Conservation (phyloP, 2,329 filamentous ascomycete genomes). For the Fusarium coffeatum region DNA sequence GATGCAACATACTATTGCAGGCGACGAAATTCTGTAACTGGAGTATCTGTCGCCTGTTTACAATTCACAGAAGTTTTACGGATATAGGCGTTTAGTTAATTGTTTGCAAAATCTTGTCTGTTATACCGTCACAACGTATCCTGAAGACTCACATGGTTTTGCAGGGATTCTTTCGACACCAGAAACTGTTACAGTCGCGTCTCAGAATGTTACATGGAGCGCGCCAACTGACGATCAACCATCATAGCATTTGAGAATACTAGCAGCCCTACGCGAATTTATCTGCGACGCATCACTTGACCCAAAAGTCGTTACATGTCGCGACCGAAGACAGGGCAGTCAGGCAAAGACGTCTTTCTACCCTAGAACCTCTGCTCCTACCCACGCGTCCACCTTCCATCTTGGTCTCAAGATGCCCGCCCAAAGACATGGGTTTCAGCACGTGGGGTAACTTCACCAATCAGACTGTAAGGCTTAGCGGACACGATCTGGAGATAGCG, state of each 20-base stretch:
- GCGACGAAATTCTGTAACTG: background rate
- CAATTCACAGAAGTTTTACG: background rate
- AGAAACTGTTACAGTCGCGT: background rate
- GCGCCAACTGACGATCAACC: background rate
- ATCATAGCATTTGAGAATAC: background rate
- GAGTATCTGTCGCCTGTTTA: background rate
- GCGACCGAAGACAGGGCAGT: background rate
- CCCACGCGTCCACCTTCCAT: background rate
- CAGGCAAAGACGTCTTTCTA: background rate
- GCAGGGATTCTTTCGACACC: background rate
- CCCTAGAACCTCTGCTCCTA: background rate
- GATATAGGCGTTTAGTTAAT: too few species aligned
- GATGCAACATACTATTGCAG: background rate
- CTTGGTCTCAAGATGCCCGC: background rate
- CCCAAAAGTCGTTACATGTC: background rate
- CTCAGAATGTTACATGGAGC: background rate
- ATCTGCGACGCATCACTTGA: background rate
- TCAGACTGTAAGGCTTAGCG: background rate
- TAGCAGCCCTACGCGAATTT: background rate
- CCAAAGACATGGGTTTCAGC: background rate
- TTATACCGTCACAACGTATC: too few species aligned
- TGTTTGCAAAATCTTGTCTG: too few species aligned
- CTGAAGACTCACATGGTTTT: too few species aligned
- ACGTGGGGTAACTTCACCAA: background rate
- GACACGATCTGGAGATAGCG: background rate